Percentiles rank a stretch among this genome's conserved stretches.
Evolutionary conservation across 352 stramenopile genomes (phyloP).

Genomic region (Pythium grandisporangium): DNA sequence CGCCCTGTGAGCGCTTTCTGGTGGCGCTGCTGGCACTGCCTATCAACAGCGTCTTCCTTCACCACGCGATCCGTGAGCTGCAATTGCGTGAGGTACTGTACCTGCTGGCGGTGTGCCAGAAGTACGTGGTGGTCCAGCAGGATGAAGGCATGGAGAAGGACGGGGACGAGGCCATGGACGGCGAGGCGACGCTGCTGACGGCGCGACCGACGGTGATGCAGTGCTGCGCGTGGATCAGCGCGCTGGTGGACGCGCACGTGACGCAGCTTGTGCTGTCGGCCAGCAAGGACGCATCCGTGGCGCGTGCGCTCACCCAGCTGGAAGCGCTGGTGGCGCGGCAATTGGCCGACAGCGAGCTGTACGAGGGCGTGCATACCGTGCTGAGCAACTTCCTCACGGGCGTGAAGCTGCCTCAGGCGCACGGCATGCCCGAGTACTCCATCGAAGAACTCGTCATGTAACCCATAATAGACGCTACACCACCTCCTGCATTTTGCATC

Average conservation of each 20-base stretch:
- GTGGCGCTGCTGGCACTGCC: conserved; percentile 47
- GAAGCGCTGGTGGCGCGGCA: conserved; percentile 49
- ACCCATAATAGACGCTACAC: conserved; percentile 6
- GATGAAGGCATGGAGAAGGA: conserved; percentile 15
- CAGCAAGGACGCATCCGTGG: conserved; percentile 28
- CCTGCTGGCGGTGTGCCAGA: conserved; percentile 61
- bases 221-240: conserved; percentile 63
- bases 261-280: conserved; percentile 53
- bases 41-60: conserved; percentile 69
- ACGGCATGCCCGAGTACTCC: conserved; percentile 65
- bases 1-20: conserved; percentile 35
- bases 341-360: conserved; percentile 39
- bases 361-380: conserved; percentile 61
- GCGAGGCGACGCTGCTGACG: conserved; percentile 10
- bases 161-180: conserved; percentile 2
- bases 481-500: neutral
- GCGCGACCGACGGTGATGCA: conserved; percentile 27
- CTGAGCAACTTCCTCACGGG: conserved; percentile 74
- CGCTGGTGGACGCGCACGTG: conserved; percentile 65
- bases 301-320: conserved; percentile 28
- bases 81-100: conserved; percentile 59
- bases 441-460: conserved; percentile 71
- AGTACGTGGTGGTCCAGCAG: conserved; percentile 41
- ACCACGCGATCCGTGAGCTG: conserved; percentile 64
- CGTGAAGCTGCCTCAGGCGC: conserved; percentile 47